Base-by-base conservation (phyloP, 73 alveolate genomes). In the Durusdinium trenchii region DNA sequence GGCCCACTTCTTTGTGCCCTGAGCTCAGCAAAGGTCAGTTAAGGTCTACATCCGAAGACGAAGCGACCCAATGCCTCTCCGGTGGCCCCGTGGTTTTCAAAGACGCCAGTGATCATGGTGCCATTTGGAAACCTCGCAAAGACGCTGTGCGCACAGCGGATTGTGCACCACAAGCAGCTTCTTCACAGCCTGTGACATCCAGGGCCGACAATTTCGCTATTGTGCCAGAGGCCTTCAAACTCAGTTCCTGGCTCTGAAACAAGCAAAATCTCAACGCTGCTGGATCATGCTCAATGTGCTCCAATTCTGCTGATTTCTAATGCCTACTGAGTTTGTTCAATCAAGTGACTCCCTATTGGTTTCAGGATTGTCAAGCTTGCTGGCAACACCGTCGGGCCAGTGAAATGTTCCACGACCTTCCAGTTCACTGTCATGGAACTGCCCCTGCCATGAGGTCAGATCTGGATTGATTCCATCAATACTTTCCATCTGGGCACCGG, bases 161-260 rank as follows among this genome's bases (percentile, higher is more conserved):
- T 23, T 60, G 73, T 32, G 30, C 18, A 60, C 73, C 18, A 60
- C 73, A 23, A 23, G 73, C 30, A 2, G 18, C 30, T 6, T 57
- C 38, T 38, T 76, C 47, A 52, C 79, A 20, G 64, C 98, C 98
- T 93, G 61, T 93, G 98, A 46, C 98, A 93, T 60, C 98, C 98
- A 23, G 98, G 98, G 9, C 98, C 98, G n/a, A 93, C 98, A 51
- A 93, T 93, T 46, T 93, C 98, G 18, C 98, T 93, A 62, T 93
- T 93, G 98, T 93, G 98, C 98, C 98, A 93, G 51, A 93, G 98
- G 81, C 98, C 98, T 36, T 93, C 98, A 30, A 93, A 93, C 64
- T 93, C 98, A 4, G 98, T 93, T 46, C 98, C 98, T 93, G 60
- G 62, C 71, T 32, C 6, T 18, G 28, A 60, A 69, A 50, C 46